Base-by-base conservation (phyloP, 192 early-diverging fungal genomes). In the Entomortierella lignicola region DNA sequence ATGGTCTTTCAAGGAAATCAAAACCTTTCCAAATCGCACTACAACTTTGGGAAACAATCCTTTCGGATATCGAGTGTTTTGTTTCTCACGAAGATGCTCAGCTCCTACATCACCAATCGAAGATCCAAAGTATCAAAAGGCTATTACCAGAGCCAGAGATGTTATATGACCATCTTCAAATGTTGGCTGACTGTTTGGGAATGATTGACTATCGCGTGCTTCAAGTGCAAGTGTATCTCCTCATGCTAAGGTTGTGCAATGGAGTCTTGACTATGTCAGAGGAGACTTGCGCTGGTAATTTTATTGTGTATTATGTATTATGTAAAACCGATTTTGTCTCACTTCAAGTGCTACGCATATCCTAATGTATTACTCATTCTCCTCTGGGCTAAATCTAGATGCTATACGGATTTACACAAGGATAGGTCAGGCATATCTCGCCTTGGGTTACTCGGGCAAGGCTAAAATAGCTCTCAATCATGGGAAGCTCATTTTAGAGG, bases 381-480 rank as follows among this genome's bases (percentile, higher is more conserved):
- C 12, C 6, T 7, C 39, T 8, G 56, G 10, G 54, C 18, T 31
- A 52, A 52, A 52, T 69, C 55, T 75, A 91, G 87, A 87, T 39
- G 69, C 83, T 13, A 72, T 85, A 0, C n/a, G 64, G 34, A 80
- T 82, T 10, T 88, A 80, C 29, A 66, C 82, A 12, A 69, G 81
- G 8, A 87, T 94, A 31, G 88, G 85, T 17, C 58, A 81, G 18
- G 83, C 82, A 1, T 94, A 93, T 65, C 54, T 88, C 8, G 71
- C 69, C 20, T 57, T 95, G 11, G 94, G 94, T 11, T 94, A 95
- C 72, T 89, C 92, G 5, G 92, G 91, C 3, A 91, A 92, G 71
- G 90, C 91, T 7, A 87, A 86, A 17, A 60, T 83, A 20, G 87
- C 89, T 2, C 83, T 91, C 31, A 63, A 77, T 23, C 83, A 87